Base-by-base conservation (phyloP, 2,329 filamentous ascomycete species). In the Cladosporium sp. region DNA sequence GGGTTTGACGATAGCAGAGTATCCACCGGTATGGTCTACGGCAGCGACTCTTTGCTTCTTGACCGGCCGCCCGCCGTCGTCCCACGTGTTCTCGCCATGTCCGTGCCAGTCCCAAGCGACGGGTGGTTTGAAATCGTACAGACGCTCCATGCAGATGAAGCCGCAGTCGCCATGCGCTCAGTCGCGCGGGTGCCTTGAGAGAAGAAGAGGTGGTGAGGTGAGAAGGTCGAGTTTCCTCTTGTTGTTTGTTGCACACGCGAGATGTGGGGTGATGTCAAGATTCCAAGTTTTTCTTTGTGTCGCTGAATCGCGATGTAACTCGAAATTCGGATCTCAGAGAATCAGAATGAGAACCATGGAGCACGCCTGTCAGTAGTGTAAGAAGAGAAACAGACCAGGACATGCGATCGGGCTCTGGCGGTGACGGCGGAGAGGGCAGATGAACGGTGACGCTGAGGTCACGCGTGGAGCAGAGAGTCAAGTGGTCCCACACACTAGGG, bases 1-100 rank as follows among this genome's bases (percentile, higher is more conserved):
- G 22, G 56, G 50, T 43, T 52, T 50, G 3, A 58, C 38, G 11
- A 58, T 27, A 9, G 54, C 48, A 9, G 43, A 42, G 52, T 56
- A 48, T 45, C 52, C 45, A 12, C 45, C 45, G 20, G n/a, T n/a
- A n/a, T 27, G 20, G 29, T 38, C 32, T 27, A 27, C 49, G 38
- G 50, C 56, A 15, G 42, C 44, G n/a, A 38, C 40, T 36, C 52
- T 48, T 22, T 43, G 36, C 29, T 51, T 51, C 52, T 58, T 58
- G 3, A 42, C 17, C 38, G 54, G 43, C 37, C 41, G 19, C 18
- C 39, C 48, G 7, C 42, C 48, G 39, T 36, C 36, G 38, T 49
- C 40, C 40, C 49, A 47, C 29, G 43, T 40, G 7, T 22, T 38
- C 27, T 36, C 20, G 8, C 30, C n/a, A 41, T 48, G 45, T 9